Conservation (phyloP, 164 flowering plant species). For the Dillenia turbinata region DNA sequence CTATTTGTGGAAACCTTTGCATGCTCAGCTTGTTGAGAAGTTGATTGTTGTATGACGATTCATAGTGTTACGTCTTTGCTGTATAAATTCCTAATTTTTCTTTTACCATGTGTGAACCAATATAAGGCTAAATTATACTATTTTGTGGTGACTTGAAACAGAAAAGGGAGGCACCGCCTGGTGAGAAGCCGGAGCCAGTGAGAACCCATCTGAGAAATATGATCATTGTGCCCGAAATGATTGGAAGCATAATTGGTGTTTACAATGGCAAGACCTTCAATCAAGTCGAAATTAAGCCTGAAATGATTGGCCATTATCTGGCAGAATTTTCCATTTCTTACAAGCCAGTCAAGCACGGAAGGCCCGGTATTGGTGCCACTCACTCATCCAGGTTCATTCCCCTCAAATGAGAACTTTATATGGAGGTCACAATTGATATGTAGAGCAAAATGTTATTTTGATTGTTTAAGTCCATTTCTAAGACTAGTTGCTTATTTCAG, state of each 20-base stretch:
- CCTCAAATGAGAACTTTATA: slow-evolving; percentile 32
- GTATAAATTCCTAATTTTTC: too few species aligned
- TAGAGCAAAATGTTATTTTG: too few species aligned
- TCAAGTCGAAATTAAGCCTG: slow-evolving; percentile 58
- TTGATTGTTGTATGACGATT: too few species aligned
- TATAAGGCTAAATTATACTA: not conserved
- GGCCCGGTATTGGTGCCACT: slow-evolving; percentile 64
- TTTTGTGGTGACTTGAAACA: slow-evolving; percentile 13
- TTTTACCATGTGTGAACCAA: too few species aligned
- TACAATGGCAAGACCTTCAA: slow-evolving; percentile 66
- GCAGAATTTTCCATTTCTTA: slow-evolving; percentile 55
- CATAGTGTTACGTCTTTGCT: too few species aligned
- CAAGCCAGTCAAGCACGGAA: slow-evolving; percentile 59
- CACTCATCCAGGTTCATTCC: slow-evolving; percentile 61
- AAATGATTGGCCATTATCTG: slow-evolving; percentile 51
- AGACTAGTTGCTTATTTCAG: too few species aligned
- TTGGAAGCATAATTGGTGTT: slow-evolving; percentile 55
- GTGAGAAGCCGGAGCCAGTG: slow-evolving; percentile 56
- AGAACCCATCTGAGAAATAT: slow-evolving; percentile 51
- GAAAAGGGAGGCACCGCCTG: slow-evolving; percentile 54
- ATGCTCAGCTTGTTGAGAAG: too few species aligned
- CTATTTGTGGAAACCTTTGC: too few species aligned
- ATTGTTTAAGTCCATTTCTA: too few species aligned
- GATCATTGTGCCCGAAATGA: slow-evolving; percentile 64
- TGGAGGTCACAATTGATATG: too few species aligned